These are phyloP conservation scores for Tolypocladium tropicale DNA, from an alignment of 2,329 filamentous ascomycete species.

Conservation along the genomic window DNA sequence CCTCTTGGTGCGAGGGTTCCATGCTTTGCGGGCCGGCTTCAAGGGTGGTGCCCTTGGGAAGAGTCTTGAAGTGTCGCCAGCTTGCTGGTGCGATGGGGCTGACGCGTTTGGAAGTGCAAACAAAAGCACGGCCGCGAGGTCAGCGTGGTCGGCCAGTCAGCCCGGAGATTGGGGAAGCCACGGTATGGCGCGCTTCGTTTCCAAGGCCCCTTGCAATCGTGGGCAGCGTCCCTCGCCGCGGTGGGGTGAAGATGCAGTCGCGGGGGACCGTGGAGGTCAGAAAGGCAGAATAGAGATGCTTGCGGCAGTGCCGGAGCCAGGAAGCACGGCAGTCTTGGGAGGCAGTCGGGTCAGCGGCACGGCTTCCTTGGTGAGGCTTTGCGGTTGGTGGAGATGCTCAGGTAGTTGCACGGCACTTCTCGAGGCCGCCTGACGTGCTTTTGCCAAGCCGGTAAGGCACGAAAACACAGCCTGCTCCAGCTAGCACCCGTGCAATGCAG, in stretches of 20 bases:
- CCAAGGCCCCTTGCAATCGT: not conserved
- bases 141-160: not conserved
- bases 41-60: constrained; percentile 1
- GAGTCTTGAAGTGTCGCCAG: not conserved
- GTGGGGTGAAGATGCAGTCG: not conserved
- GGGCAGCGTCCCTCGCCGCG: not conserved
- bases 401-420: not conserved
- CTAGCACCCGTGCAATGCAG: not conserved
- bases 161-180: not conserved
- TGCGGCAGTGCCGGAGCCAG: not conserved
- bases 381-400: not conserved
- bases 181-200: not conserved
- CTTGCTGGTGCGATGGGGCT: not conserved
- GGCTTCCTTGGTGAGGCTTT: not conserved
- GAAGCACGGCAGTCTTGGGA: not conserved
- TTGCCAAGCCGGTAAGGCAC: not conserved
- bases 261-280: not conserved
- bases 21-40: constrained; percentile 20
- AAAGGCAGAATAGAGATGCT: not conserved
- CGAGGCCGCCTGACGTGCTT: not conserved
- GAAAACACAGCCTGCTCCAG: not conserved
- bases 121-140: not conserved
- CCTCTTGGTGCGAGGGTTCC: constrained; percentile 29
- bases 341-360: not conserved
- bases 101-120: not conserved